Evolutionary conservation across 768 basidiomycete genomes (phyloP), one percentile per base, ranked within the genome.

Genomic region (Trametopsis cervina): DNA sequence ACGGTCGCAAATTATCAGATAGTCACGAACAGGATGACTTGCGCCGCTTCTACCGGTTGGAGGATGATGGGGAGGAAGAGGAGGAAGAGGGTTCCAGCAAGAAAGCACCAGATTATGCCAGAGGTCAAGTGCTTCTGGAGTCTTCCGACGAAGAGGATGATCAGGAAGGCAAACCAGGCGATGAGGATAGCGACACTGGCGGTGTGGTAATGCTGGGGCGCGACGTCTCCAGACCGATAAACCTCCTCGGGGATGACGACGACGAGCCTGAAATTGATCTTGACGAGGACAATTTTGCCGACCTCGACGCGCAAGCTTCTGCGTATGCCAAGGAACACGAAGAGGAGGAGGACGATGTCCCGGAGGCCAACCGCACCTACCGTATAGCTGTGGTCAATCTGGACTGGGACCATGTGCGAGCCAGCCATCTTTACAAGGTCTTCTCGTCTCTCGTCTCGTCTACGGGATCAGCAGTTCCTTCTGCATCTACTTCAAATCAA

Each of bases 371-470:
- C 7, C 65, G 70, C 9, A 92, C 91, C 2, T 74, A 69, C 46
- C 76, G 95, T 20, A 62, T 99, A 5, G 96, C 95, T 0, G 77
- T 86, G 39, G 95, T 98, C 54, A 97, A 98, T 63, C 77, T 98
- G 44, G 96, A 99, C 67, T 99, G 96, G 96, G 96, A 98, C 63
- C 79, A 97, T 66, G 81, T 98, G 43, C 85, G 86, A 47, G 91
- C 95, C 0, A 69, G 69, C 17, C 93, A 98, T 62, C 70, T 99
- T 11, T 96, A 83, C 77, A 91, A 89, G 66, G 89, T 97, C 27
- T 90, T 89, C 66, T 80, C 89, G 15, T 97, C 94, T 2, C 77
- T 93, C 36, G 74, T 95, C 4, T 84, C 87, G 4, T 57, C 78
- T 4, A 70, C 80, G 12, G 60, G 71, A 15, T 53, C 68, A 17